A percentile compares a stretch with the other conserved stretches of the same genome.
Conservation (phyloP, 441 rosid genomes). For the Erodium chrysanthum region DNA sequence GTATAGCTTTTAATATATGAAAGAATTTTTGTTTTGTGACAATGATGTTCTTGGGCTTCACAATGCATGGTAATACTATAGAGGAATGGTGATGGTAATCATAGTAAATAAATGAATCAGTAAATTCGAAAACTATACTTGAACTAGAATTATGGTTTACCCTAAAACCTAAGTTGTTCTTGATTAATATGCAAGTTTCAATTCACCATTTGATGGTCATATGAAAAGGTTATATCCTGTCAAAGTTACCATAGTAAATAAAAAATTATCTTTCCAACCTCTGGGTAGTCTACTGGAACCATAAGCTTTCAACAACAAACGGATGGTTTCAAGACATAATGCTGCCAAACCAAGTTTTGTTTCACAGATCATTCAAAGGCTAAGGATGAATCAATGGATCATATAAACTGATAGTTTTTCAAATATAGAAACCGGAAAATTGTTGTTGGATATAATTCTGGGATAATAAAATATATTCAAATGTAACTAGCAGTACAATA, state of each 20-base stretch:
- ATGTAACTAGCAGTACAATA: neutral
- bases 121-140: neutral
- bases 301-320: neutral
- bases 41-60: neutral
- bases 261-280: neutral
- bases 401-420: neutral
- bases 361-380: neutral
- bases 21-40: neutral
- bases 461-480: conserved; percentile 7
- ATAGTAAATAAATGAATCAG: neutral
- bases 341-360: neutral
- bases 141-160: neutral
- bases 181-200: neutral
- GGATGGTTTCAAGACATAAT: neutral
- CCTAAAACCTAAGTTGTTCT: neutral
- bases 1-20: neutral
- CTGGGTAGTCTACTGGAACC: neutral
- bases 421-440: neutral
- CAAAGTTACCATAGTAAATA: neutral
- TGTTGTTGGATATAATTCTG: neutral
- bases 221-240: neutral
- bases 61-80: neutral
- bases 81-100: neutral
- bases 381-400: neutral
- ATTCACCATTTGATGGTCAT: neutral